Evolutionary conservation across 2,329 filamentous ascomycete genomes (phyloP).

Genomic region (Aspergillus fumigatus): DNA sequence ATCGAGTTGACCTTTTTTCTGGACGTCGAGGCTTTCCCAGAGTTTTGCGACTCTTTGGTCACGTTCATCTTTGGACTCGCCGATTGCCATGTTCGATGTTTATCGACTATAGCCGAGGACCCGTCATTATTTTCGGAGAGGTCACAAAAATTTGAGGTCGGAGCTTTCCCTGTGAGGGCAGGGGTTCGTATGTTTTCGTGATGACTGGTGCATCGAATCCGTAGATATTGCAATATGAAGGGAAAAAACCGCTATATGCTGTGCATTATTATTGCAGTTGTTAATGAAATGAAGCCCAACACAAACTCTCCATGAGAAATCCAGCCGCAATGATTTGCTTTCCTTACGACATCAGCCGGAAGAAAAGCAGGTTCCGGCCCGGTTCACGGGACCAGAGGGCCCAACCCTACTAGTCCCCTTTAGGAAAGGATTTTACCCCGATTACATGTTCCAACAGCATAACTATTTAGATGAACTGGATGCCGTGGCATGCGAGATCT

Average conservation of each 20-base stretch:
- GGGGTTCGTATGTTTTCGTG: constrained; percentile 11
- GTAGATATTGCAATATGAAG: constrained; percentile 9
- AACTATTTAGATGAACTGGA: background rate
- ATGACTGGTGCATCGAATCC: constrained; percentile 25
- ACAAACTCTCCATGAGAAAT: constrained; percentile 28
- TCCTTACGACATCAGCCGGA: constrained; percentile 26
- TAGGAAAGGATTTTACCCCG: constrained; percentile 9
- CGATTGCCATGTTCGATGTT: constrained; percentile 56
- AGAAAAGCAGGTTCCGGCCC: constrained; percentile 19
- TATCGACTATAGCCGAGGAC: constrained; percentile 44
- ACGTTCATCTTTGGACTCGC: constrained; percentile 71
- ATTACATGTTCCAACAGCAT: background rate
- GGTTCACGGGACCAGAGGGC: constrained; percentile 25
- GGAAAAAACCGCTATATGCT: background rate
- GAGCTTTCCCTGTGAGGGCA: constrained; percentile 17
- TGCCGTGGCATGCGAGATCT: background rate
- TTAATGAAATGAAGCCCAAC: background rate
- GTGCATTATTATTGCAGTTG: constrained; percentile 7
- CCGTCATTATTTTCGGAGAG: constrained; percentile 38
- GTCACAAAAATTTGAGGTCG: constrained; percentile 14
- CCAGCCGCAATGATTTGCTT: constrained; percentile 31
- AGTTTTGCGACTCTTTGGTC: constrained; percentile 78
- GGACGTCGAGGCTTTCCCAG: constrained; percentile 77
- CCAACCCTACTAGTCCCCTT: constrained; percentile 30
- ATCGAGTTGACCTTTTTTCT: constrained; percentile 74